Base-by-base conservation (phyloP, 768 basidiomycete species). In the Boletus bicolor region DNA sequence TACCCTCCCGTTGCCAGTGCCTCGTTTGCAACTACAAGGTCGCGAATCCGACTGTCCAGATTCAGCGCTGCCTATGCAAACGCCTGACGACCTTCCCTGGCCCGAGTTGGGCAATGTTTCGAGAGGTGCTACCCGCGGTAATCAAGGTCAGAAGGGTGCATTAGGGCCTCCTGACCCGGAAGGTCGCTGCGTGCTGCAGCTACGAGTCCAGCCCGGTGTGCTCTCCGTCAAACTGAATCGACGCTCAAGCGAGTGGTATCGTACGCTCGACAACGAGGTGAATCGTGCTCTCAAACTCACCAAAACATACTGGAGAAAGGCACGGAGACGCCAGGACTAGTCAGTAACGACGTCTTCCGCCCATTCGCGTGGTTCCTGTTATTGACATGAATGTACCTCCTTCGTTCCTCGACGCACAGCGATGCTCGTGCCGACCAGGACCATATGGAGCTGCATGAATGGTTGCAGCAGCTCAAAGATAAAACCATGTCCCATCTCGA, bases 401-500 rank as follows among this genome's bases (percentile, higher is more conserved):
- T 32, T 38, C 44, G 12, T 51, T 38, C 42, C 45, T 52, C 30
- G 35, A 39, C 42, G 8, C 9, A 55, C 55, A 71, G 70, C 53
- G 87, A 91, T 67, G 83, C 87, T 49, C 83, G 86, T 47, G 89
- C 89, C 1, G 89, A 91, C 75, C 89, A 90, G 68, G 89, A 91
- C 67, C 89, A 91, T 65, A 91, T 91, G 89, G 89, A 91, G 67
- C 74, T 91, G 21, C 89, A 91, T 64, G 89, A 91, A 67, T 91
- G 89, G 89, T 74, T 91, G 2, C 89, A 91, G 63, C 89, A 91
- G 69, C 77, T 91, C 63, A 91, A 91, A 70, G 89, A 91, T 72
- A 91, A 90, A 71, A 89, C 87, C 49, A 91, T 91, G 89, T 87
- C 88, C 45, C 88, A 91, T 72, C 78, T 91, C 44, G 89, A 91